Evolutionary conservation across 2,329 filamentous ascomycete genomes (phyloP), one percentile per base, ranked within the genome.

Genomic region (Sporothrix euskadiensis): DNA sequence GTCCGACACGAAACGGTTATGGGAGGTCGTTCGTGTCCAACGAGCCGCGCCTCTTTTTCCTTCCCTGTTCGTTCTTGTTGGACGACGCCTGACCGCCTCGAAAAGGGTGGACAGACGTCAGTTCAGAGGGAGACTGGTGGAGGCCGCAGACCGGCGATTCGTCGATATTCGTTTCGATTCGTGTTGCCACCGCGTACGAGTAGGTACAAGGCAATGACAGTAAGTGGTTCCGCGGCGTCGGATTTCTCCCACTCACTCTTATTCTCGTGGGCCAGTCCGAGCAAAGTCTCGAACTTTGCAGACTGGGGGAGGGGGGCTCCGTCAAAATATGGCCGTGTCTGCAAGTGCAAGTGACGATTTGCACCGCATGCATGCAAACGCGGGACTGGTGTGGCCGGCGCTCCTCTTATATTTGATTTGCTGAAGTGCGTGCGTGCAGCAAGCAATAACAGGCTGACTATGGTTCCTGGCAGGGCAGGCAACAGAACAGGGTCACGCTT

Each of bases 1-100:
- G 72, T 73, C 57, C 47, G 32, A 73, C 72, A 61, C 69, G 56
- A 71, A 71, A 57, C 47, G 66, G 35, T 52, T 30, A 63, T 41
- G 41, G 66, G 16, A 41, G 10, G 26, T 44, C 16, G 59, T 39
- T 32, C 49, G 44, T 74, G 22, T 61, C 19, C 70, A 16, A 54
- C n/a, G 7, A 65, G 57, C 70, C 69, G 56, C 69, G 69, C 41
- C 54, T 47, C 32, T 16, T 56, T 69, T 26, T 22, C 59, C 12
- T 56, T 56, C 14, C 32, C 22, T 61, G 57, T 4, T 26, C 10
- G 49, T 19, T 12, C 8, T 35, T 35, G 52, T 44, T 59, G 69
- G 66, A 52, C 66, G 32, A 56, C 49, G 32, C 49, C 66, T 69
- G 66, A 56, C 49, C 66, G 66, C 66, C 49, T 56, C 49, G 63